These are phyloP conservation scores for Thecaphora frezii DNA, from an alignment of 1,284 basidiomycete species.

Conservation along the genomic window DNA sequence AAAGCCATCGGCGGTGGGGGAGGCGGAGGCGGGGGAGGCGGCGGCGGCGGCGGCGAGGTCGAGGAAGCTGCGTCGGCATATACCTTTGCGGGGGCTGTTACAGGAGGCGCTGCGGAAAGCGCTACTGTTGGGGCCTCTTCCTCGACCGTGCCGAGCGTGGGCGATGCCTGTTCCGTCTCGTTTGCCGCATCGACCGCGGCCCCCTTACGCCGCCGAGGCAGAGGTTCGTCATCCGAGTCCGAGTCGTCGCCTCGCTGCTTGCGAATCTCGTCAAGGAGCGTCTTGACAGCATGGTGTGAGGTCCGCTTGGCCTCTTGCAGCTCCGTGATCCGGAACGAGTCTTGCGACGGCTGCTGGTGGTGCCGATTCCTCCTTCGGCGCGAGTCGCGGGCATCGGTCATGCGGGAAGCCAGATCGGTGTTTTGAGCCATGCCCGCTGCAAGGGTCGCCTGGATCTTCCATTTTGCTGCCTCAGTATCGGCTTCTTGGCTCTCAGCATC, in stretches of 20 bases:
- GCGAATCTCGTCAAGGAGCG: constrained; percentile 47
- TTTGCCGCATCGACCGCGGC: constrained; percentile 6
- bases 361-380: constrained; percentile 20
- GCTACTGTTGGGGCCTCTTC: constrained; percentile 1
- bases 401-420: constrained; percentile 48
- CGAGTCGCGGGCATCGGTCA: constrained; percentile 52
- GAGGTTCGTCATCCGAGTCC: constrained; percentile 33
- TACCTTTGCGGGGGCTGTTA: constrained; percentile 1
- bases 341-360: background rate
- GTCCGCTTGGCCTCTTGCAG: constrained; percentile 15
- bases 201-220: constrained; percentile 23
- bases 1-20: constrained; percentile 27
- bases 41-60: constrained; percentile 24
- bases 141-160: constrained; percentile 4
- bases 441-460: constrained; percentile 55
- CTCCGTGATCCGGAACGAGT: too few species aligned
- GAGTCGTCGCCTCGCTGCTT: constrained; percentile 37
- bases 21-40: constrained; percentile 31
- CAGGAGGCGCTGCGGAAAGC: constrained; percentile 4
- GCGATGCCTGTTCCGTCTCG: background rate
- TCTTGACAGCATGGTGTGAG: constrained; percentile 28
- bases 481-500: constrained; percentile 19
- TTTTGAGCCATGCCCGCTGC: constrained; percentile 56
- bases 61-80: background rate
- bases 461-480: constrained; percentile 48